Base-by-base conservation (phyloP, 345 rosid species). In the Pistacia integerrima region DNA sequence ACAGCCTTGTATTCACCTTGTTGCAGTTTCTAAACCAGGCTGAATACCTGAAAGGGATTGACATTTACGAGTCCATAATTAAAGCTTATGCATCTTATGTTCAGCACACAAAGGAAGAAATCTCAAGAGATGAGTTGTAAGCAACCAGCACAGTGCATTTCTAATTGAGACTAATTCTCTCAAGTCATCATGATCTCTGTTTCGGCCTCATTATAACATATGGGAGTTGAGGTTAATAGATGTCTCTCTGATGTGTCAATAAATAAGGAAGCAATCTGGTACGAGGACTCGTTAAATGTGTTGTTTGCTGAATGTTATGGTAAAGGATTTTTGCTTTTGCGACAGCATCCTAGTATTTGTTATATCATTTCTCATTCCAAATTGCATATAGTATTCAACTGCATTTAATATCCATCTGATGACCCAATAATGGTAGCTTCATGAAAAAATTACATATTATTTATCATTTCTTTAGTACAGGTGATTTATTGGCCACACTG, bases 31-130 rank as follows among this genome's bases (percentile, higher is more conserved):
- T 93, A 69, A 84, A 87, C 88, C 87, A 89, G 82, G 88, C 75
- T 7, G 97, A 93, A 83, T 93, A 93, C 84, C 80, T 93, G 86
- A 91, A 86, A 88, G 99, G 99, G 67, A 88, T 93, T 63, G 87
- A 86, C 52, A 80, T 93, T 14, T 92, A 92, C 13, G 92, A 79
- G 78, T 91, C 94, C 44, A 88, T 93, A 61, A 87, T 96, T 69
- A 88, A 88, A 86, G 82, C 89, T 36, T 89, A 86, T 72, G 84
- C 93, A 65, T 87, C 95, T 44, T 88, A 85, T 60, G 79, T 69
- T 2, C 84, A 74, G 8, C 78, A 51, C n/a, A n/a, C n/a, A n/a
- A n/a, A n/a, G n/a, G n/a, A n/a, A n/a, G n/a, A n/a, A n/a, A n/a
- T n/a, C n/a, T n/a, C n/a, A n/a, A n/a, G n/a, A n/a, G n/a, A n/a